Evolutionary conservation across 2,329 filamentous ascomycete species (phyloP), one percentile per base, ranked within the genome.

Genomic region (Zymoseptoria tritici): DNA sequence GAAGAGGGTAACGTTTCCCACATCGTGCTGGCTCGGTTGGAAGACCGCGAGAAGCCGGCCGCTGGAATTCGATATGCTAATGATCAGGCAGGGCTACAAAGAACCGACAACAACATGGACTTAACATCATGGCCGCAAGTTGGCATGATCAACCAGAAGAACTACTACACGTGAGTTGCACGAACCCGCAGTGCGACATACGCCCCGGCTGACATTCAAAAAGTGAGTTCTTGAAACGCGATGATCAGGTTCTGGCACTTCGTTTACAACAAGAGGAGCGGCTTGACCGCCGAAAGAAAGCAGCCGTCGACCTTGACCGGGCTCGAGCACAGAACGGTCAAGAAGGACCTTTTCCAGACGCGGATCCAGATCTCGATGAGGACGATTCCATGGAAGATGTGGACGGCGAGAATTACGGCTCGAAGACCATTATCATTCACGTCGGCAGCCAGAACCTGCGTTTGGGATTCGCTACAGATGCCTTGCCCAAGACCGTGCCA

Each of bases 51-150:
- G 60, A 60, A 62, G 64, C 60, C 63, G 52, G 60, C 51, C 62
- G 64, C 62, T 65, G 63, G 61, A 57, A 57, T 59, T 59, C 52
- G 57, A 59, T 61, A 63, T 66, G 60, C 61, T 63, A 61, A 62
- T 56, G 56, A 60, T 62, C 52, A 50, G 55, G 55, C 73, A 97
- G 93, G 94, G 66, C 85, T 99, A 65, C 91, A 96, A 78, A 85
- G 93, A 73, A 97, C 94, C 62, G 94, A 99, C 80, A 99, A 99
- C 84, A 92, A 93, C 77, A 93, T 99, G 88, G 94, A 92, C 72
- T 85, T 94, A 72, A 90, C 91, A 54, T 95, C 83, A 74, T 99
- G 94, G 93, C 93, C 94, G 9, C 88, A 94, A 71, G 86, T 96
- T 60, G 83, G 85, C 51, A 90, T 94, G 70, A 99, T 99, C 77